A percentile compares a stretch with the other conserved stretches of the same genome.
Conservation (phyloP, 306 rosid genomes). For the Vigna reflexopilosa region DNA sequence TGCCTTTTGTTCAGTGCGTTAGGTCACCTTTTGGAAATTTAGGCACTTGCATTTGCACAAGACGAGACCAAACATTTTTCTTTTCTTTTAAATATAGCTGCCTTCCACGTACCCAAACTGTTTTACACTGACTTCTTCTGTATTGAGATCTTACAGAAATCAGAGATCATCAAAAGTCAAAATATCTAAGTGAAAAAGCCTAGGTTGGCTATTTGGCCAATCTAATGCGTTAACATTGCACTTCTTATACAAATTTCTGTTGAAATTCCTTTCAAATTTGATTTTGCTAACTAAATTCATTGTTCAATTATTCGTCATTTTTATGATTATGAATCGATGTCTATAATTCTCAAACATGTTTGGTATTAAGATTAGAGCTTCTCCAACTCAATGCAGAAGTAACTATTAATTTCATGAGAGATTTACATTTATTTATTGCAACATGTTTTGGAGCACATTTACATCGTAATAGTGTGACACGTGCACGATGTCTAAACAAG, state of each 20-base stretch:
- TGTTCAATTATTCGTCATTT: too few relatives aligned
- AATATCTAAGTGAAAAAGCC: not conserved
- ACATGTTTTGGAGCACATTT: too few relatives aligned
- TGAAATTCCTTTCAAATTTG: not conserved
- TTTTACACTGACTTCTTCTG: conserved; percentile 22
- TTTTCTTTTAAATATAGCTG: not conserved
- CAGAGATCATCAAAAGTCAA: conserved; percentile 1
- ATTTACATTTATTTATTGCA: too few relatives aligned
- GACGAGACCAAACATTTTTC: not conserved
- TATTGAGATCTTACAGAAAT: conserved; percentile 9
- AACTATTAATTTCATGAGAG: too few relatives aligned
- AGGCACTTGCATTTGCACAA: conserved; percentile 37
- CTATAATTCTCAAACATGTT: too few relatives aligned
- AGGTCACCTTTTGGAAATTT: conserved; percentile 49
- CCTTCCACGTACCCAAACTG: conserved; percentile 19
- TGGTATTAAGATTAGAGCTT: too few relatives aligned
- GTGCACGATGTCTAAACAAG: not conserved
- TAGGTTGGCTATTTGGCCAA: not conserved
- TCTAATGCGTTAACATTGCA: conserved; percentile 31
- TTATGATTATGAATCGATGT: too few relatives aligned
- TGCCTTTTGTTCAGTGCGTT: conserved; percentile 52
- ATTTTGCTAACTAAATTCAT: not conserved
- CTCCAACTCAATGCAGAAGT: too few relatives aligned
- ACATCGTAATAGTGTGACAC: not conserved
- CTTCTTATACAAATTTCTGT: not conserved